These are phyloP conservation scores for Sporothrix dimorphospora DNA, from an alignment of 2,329 filamentous ascomycete genomes.

Conservation along the genomic window DNA sequence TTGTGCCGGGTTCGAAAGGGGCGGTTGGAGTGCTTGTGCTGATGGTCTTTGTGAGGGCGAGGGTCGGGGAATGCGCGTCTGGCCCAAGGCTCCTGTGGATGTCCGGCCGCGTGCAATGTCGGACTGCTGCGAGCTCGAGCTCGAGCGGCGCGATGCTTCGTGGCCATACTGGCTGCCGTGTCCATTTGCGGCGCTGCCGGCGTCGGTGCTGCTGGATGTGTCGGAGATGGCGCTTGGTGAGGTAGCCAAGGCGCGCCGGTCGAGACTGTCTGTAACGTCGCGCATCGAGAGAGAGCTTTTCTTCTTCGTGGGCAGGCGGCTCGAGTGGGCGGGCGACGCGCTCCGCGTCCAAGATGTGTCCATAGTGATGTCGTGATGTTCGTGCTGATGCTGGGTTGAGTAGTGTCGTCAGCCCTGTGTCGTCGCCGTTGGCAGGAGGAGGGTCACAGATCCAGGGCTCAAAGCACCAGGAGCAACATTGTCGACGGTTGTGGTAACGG, in stretches of 20 bases:
- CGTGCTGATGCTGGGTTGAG: not conserved
- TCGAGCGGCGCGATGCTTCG: conserved; percentile 34
- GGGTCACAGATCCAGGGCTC: conserved; percentile 2
- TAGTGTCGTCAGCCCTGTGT: not conserved
- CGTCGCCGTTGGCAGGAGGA: not conserved
- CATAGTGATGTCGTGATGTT: not conserved
- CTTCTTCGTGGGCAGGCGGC: conserved; percentile 25
- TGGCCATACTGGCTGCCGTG: conserved; percentile 6
- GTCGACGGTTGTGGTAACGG: not conserved
- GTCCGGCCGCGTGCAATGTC: conserved; percentile 30
- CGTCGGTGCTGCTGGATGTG: conserved; percentile 25
- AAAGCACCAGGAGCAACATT: conserved; percentile 21
- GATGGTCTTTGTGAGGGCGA: conserved; percentile 34
- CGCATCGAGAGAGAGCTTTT: conserved; percentile 31
- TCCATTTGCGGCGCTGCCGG: not conserved
- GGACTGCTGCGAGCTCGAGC: conserved; percentile 35
- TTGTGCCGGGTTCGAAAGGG: conserved; percentile 34
- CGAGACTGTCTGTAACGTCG: conserved; percentile 26
- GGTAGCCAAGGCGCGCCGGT: not conserved
- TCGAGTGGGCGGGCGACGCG: conserved; percentile 20
- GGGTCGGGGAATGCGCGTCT: conserved; percentile 41
- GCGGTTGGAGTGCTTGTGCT: not conserved
- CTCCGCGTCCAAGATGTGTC: conserved; percentile 6
- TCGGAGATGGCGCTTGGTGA: conserved; percentile 31
- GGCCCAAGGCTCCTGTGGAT: conserved; percentile 14